These are phyloP conservation scores for Protea cynaroides DNA, from an alignment of 164 flowering plant species.

Conservation along the genomic window DNA sequence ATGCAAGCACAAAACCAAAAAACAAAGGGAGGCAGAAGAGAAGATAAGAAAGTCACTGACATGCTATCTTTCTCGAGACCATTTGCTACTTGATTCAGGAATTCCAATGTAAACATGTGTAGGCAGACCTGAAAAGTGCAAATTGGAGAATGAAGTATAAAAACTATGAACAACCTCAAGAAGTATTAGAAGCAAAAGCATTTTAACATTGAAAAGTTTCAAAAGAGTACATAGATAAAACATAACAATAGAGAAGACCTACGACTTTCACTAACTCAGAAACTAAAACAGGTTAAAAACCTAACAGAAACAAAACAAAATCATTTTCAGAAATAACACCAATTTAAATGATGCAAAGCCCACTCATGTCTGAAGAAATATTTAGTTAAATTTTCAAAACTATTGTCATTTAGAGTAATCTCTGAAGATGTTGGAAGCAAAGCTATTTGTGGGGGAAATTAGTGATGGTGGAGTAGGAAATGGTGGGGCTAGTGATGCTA, in stretches of 20 bases:
- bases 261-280: neutral
- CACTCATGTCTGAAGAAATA: no score
- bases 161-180: neutral
- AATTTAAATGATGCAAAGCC: no score
- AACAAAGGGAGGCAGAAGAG: neutral
- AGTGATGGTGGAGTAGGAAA: no score
- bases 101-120: slow-evolving; percentile 96
- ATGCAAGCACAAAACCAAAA: neutral
- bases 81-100: slow-evolving; percentile 86
- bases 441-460: no score
- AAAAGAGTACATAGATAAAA: neutral
- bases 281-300: neutral
- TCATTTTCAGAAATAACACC: no score
- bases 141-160: neutral
- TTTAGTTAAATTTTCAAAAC: no score
- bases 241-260: neutral
- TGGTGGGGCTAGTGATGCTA: no score
- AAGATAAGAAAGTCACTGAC: slow-evolving; percentile 35
- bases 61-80: slow-evolving; percentile 94
- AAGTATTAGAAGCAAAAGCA: neutral
- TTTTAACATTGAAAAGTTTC: neutral
- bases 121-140: slow-evolving; percentile 74
- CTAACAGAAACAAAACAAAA: no score
- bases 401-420: no score
- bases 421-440: no score